Conservation (phyloP, 371 early-diverging fungal species). For the Amoeboaphelidium occidentale region DNA sequence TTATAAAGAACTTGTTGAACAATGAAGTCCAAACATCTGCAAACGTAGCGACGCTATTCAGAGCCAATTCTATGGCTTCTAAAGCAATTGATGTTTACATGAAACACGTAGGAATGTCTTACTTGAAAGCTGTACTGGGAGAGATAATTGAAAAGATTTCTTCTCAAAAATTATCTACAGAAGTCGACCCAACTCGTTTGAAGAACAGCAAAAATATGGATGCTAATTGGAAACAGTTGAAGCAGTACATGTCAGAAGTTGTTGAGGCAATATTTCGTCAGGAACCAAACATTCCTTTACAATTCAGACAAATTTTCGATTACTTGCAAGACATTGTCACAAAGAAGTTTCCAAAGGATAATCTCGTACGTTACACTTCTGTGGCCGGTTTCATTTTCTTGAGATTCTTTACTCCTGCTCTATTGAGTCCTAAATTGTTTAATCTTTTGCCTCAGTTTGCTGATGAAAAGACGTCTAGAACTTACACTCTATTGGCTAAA, state of each 20-base stretch:
- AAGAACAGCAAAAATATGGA: constrained; percentile 12
- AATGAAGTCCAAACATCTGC: neutral
- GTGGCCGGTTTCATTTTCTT: constrained; percentile 42
- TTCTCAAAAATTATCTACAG: constrained; percentile 25
- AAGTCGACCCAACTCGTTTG: constrained; percentile 27
- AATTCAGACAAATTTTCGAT: neutral
- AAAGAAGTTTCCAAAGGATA: neutral
- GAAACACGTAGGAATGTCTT: constrained; percentile 42
- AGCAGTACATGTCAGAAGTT: constrained; percentile 7
- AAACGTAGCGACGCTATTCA: constrained; percentile 9
- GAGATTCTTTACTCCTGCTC: constrained; percentile 56
- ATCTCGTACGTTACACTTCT: neutral
- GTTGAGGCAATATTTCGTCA: neutral
- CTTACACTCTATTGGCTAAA: constrained; percentile 50
- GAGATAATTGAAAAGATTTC: constrained; percentile 28
- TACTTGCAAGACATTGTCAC: neutral
- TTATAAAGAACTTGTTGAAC: neutral
- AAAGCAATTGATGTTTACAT: constrained; percentile 55
- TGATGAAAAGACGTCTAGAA: constrained; percentile 29
- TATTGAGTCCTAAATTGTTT: constrained; percentile 47
- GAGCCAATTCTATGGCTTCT: constrained; percentile 49
- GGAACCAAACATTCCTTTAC: neutral
- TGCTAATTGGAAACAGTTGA: constrained; percentile 19
- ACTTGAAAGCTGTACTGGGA: constrained; percentile 39
- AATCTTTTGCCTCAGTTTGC: constrained; percentile 40